A percentile compares a stretch with the other conserved stretches of the same genome.
These are phyloP conservation scores for Dendrobium huoshanense DNA, from an alignment of 106 monocot species.

Conservation along the genomic window DNA sequence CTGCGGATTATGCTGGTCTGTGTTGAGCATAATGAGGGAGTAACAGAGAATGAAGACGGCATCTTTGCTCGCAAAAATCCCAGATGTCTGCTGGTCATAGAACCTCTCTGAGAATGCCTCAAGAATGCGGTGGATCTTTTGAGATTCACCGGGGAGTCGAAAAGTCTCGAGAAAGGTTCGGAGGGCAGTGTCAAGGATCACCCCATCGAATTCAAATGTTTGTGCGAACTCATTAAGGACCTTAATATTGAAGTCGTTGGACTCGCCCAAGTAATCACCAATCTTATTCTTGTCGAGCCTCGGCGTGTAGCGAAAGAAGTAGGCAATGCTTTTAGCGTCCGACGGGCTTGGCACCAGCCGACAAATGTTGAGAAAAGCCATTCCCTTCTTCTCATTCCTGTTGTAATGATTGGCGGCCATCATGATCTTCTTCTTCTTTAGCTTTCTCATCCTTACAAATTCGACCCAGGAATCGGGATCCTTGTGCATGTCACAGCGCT, in stretches of 20 bases:
- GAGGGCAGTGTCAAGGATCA: constrained; percentile 65
- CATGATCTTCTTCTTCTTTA: constrained; percentile 57
- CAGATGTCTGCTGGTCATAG: constrained; percentile 63
- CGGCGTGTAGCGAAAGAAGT: constrained; percentile 77
- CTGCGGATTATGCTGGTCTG: constrained; percentile 79
- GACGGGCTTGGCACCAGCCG: constrained; percentile 49
- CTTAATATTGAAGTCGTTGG: constrained; percentile 55
- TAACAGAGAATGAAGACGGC: constrained; percentile 75
- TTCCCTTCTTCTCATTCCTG: constrained; percentile 76
- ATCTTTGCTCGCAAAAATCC: constrained; percentile 69
- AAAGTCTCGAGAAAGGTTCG: constrained; percentile 77
- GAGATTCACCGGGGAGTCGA: constrained; percentile 87
- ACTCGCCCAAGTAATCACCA: constrained; percentile 77
- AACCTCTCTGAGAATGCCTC: constrained; percentile 83
- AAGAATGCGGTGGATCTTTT: constrained; percentile 85
- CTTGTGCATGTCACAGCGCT: constrained; percentile 21
- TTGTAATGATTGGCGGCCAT: constrained; percentile 87
- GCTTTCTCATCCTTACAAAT: constrained; percentile 64
- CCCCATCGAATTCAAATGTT: constrained; percentile 69
- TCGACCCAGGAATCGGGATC: constrained; percentile 50
- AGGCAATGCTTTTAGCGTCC: constrained; percentile 47
- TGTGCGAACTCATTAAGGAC: constrained; percentile 64
- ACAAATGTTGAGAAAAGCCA: constrained; percentile 42
- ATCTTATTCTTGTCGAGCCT: constrained; percentile 83
- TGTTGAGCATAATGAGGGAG: constrained; percentile 61